Evolutionary conservation across 108 stramenopile genomes (phyloP).

Genomic region (Pinguiococcus pyrenoidosus): DNA sequence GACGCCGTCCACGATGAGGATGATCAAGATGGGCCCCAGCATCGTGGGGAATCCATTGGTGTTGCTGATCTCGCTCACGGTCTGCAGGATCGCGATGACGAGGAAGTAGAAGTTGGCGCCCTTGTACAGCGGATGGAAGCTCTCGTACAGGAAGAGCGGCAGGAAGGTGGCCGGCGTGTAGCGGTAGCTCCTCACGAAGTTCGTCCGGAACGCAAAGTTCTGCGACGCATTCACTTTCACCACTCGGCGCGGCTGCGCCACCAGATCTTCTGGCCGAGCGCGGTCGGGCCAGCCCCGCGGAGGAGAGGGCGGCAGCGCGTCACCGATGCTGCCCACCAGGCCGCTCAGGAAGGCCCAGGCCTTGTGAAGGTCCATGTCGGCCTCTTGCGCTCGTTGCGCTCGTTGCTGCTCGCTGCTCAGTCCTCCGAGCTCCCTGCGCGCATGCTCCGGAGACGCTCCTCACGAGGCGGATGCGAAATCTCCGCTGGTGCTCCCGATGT

Average conservation of each 20-base stretch:
- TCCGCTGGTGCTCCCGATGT: no score
- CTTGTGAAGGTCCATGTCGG: no score
- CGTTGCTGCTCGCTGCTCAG: no score
- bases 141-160: conserved; percentile 6
- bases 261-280: neutral
- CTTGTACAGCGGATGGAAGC: conserved; percentile 5
- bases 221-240: conserved; percentile 1
- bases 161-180: conserved; percentile 3
- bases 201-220: neutral
- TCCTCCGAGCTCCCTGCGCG: no score
- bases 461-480: no score
- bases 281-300: conserved; percentile 2
- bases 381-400: no score
- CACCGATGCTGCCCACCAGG: no score
- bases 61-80: conserved; percentile 27
- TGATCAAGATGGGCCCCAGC: neutral
- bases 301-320: no score
- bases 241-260: neutral
- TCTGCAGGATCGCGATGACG: conserved; percentile 31
- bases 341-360: no score
- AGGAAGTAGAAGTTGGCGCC: conserved; percentile 38
- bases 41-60: conserved; percentile 29
- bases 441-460: no score
- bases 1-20: conserved; percentile 2
- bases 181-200: neutral